These are phyloP conservation scores for Calonectria naviculata DNA, from an alignment of 2,329 filamentous ascomycete genomes.

Conservation along the genomic window DNA sequence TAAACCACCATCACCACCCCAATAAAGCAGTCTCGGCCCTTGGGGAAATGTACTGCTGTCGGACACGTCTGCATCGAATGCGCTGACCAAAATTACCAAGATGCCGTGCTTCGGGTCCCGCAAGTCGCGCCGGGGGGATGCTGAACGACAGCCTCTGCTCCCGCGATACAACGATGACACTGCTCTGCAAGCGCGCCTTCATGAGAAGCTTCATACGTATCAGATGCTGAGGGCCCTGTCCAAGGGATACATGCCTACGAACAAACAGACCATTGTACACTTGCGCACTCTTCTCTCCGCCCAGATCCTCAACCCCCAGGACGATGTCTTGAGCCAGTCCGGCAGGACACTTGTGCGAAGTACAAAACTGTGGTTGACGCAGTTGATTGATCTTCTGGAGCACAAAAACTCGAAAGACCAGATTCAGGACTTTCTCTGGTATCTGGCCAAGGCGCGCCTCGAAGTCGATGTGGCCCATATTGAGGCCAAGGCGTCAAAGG, in stretches of 20 bases:
- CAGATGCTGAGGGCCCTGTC: constrained; percentile 88
- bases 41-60: too few species aligned
- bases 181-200: constrained; percentile 77
- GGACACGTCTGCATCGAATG: background rate
- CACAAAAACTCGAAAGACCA: constrained; percentile 88
- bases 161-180: constrained; percentile 89
- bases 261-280: constrained; percentile 83
- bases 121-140: constrained; percentile 56
- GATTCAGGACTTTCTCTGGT: constrained; percentile 94
- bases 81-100: constrained; percentile 1
- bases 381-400: constrained; percentile 83
- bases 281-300: constrained; percentile 82
- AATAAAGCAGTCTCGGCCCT: background rate
- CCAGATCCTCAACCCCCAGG: constrained; percentile 81
- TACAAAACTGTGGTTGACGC: constrained; percentile 77
- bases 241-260: constrained; percentile 92
- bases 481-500: constrained; percentile 38
- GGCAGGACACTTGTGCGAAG: constrained; percentile 80
- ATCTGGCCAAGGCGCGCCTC: constrained; percentile 78
- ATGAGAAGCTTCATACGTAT: constrained; percentile 92
- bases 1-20: background rate
- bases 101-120: constrained; percentile 73
- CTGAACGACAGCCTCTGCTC: constrained; percentile 82
- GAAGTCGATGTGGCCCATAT: constrained; percentile 46
- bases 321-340: constrained; percentile 76